Conservation (phyloP, 345 rosid species). For the Euphorbia lathyris region DNA sequence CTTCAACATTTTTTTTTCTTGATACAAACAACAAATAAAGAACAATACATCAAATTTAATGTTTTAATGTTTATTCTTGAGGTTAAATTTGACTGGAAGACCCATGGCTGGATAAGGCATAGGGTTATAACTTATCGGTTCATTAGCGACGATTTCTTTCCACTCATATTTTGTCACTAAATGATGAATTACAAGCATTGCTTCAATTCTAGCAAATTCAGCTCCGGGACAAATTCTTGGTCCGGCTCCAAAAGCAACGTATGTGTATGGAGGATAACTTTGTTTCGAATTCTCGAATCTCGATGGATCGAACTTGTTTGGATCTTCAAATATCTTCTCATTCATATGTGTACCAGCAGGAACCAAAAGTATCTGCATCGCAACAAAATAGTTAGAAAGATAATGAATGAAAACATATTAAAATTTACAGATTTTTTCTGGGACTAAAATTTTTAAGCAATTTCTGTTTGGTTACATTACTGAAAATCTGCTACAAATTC, state of each 20-base stretch:
- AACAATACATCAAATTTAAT: too few species aligned
- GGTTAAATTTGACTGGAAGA: not conserved
- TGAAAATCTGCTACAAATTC: too few species aligned
- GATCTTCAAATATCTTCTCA: constrained; percentile 2
- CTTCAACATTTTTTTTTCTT: too few species aligned
- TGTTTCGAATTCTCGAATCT: not conserved
- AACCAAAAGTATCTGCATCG: not conserved
- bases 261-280: constrained; percentile 1
- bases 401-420: too few species aligned
- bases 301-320: constrained; percentile 9
- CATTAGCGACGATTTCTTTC: not conserved
- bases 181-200: not conserved
- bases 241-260: constrained; percentile 10
- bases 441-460: too few species aligned
- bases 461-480: too few species aligned
- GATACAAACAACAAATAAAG: too few species aligned
- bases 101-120: constrained; percentile 8
- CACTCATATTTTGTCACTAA: constrained; percentile 1
- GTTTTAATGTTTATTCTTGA: not conserved
- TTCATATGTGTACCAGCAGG: not conserved
- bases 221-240: constrained; percentile 10
- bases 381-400: too few species aligned
- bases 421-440: too few species aligned
- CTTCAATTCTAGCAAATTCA: constrained; percentile 11
- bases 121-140: not conserved